Evolutionary conservation across 2,329 filamentous ascomycete genomes (phyloP), one percentile per base, ranked within the genome.

Genomic region (Xylaria sp.): DNA sequence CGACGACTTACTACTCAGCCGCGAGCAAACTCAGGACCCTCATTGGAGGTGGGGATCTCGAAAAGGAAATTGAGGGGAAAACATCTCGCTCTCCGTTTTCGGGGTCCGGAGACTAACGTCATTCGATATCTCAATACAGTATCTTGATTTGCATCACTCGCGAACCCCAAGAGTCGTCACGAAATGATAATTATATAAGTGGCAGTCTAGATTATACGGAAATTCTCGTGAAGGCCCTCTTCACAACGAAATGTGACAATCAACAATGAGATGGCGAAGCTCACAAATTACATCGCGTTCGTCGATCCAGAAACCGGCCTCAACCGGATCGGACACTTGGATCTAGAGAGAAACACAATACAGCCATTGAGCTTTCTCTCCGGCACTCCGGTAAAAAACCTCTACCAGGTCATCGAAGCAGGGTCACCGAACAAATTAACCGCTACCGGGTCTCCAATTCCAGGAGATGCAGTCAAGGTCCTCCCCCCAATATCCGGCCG

Each of bases 341-440:
- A 71, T 20, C 7, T 62, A 28, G 60, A 61, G 2, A 23, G 4
- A 25, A 62, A 71, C 13, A 66, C 63, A 41, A 69, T 71, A 46
- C 66, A 65, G 25, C 69, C 66, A 12, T 25, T 71, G 18, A 61
- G 62, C 44, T 66, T 71, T 25, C 41, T 60, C 6, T 71, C 69
- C 1, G 69, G 69, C 10, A 71, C 66, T 1, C 63, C 63, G 8
- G 69, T 64, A n/a, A 66, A 55, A 20, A 69, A 62, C 34, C 69
- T 71, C 8, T 71, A 71, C 18, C 62, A 71, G 20, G 66, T 71
- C 0, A 71, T 71, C 28, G 69, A 71, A 61, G 69, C 63, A 15
- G 59, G 66, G 25, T 63, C 62, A 10, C 34, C 65, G 13, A 56
- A 61, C 8, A 20, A 51, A 28, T 41, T 71, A 25, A 28, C 48